phyloP scores from a whole-genome alignment of 1,284 basidiomycete genomes.

The Fistulinella staudtii region DNA sequence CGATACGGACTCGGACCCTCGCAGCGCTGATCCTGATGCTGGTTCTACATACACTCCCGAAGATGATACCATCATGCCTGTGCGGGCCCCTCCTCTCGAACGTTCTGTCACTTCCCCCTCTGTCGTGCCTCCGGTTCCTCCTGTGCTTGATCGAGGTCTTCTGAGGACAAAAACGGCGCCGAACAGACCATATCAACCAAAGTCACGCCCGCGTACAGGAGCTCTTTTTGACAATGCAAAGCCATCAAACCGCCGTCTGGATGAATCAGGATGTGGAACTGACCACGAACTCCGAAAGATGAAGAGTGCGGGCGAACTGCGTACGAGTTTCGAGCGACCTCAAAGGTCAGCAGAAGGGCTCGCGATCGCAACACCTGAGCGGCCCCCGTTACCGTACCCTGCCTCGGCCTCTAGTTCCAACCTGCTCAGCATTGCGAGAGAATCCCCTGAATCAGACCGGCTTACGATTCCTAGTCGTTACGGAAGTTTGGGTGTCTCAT shows the following conservation, averaged over 20 bases:
- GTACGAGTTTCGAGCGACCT: conserved; percentile 40
- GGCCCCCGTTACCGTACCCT: conserved; percentile 48
- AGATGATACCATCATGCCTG: conserved; percentile 70
- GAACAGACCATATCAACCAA: conserved; percentile 56
- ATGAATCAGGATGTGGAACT: conserved; percentile 40
- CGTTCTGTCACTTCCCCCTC: conserved; percentile 48
- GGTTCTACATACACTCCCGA: conserved; percentile 33
- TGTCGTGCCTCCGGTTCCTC: conserved; percentile 27
- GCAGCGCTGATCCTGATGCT: conserved; percentile 35
- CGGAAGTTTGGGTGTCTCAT: conserved; percentile 60
- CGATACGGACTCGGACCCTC: conserved; percentile 53
- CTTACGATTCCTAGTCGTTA: conserved; percentile 50
- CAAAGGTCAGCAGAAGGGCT: conserved; percentile 18
- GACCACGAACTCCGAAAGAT: conserved; percentile 72
- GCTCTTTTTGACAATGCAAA: conserved; percentile 20
- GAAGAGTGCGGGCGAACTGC: conserved; percentile 83
- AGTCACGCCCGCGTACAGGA: conserved; percentile 35
- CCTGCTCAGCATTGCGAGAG: conserved; percentile 40
- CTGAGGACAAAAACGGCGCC: conserved; percentile 68
- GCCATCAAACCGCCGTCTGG: conserved; percentile 29
- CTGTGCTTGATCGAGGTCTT: conserved; percentile 42
- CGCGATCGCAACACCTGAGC: conserved; percentile 22
- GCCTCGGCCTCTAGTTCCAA: conserved; percentile 63
- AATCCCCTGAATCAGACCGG: conserved; percentile 34
- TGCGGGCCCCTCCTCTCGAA: conserved; percentile 49